Evolutionary conservation across 1,284 basidiomycete genomes (phyloP).

Genomic region (Bjerkandera adusta): DNA sequence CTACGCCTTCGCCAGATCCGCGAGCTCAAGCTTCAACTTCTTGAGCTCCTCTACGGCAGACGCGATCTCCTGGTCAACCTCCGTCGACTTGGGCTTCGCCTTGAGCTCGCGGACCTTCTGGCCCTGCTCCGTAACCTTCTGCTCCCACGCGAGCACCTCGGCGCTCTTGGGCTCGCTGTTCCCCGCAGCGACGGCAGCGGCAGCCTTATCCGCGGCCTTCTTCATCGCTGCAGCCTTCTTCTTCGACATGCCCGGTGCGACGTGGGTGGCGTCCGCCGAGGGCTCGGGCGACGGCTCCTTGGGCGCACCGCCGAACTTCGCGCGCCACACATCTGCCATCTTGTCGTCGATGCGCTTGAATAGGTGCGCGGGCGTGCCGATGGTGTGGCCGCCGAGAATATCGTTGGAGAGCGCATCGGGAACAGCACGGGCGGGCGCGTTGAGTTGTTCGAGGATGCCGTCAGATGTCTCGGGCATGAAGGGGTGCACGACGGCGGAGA

Average conservation of each 20-base stretch:
- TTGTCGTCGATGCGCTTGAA: slow-evolving; percentile 95
- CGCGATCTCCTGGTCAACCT: slow-evolving; percentile 46
- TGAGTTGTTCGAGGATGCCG: slow-evolving; percentile 84
- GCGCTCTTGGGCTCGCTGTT: slow-evolving; percentile 57
- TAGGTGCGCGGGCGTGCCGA: slow-evolving; percentile 86
- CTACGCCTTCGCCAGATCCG: slow-evolving; percentile 31
- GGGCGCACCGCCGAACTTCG: slow-evolving; percentile 61
- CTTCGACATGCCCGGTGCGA: slow-evolving; percentile 46
- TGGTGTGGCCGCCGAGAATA: slow-evolving; percentile 83
- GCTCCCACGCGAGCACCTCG: slow-evolving; percentile 64
- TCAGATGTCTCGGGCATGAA: slow-evolving; percentile 95
- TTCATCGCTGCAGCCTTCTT: slow-evolving; percentile 47
- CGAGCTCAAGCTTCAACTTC: slow-evolving; percentile 64
- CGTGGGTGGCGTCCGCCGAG: slow-evolving; percentile 38
- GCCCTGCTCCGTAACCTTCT: slow-evolving; percentile 74
- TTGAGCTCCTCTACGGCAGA: slow-evolving; percentile 49
- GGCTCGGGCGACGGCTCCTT: slow-evolving; percentile 31
- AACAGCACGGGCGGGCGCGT: slow-evolving; percentile 83
- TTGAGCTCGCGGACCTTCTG: slow-evolving; percentile 67
- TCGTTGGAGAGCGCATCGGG: slow-evolving; percentile 72
- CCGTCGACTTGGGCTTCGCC: slow-evolving; percentile 63
- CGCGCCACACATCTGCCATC: slow-evolving; percentile 83
- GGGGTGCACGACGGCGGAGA: slow-evolving; percentile 86
- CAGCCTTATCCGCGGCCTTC: slow-evolving; percentile 32
- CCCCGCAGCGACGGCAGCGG: slow-evolving; percentile 32